Conservation (phyloP, 305 asterid species). For the Euphrasia arctica region DNA sequence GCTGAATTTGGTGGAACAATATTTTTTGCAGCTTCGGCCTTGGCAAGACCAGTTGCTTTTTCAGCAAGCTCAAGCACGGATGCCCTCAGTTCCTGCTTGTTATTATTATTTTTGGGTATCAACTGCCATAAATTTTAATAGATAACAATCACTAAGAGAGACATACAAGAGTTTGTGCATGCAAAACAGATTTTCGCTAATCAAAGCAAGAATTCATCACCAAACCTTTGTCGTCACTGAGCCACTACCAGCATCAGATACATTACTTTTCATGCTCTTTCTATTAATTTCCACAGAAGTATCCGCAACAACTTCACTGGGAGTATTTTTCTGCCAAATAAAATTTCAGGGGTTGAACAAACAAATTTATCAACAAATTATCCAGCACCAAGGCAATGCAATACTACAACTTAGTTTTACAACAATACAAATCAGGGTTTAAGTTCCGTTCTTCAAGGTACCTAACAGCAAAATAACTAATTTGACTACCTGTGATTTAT, state of each 20-base stretch:
- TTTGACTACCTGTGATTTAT: constrained; percentile 7
- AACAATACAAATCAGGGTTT: constrained; percentile 4
- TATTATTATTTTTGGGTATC: constrained; percentile 29
- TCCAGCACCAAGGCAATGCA: constrained; percentile 4
- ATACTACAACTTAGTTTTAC: not conserved
- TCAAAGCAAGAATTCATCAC: constrained; percentile 27
- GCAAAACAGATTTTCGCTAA: not conserved
- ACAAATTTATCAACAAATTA: not conserved
- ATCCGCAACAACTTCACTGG: constrained; percentile 36
- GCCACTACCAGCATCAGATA: constrained; percentile 31
- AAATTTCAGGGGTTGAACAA: constrained; percentile 25
- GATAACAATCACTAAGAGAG: constrained; percentile 17
- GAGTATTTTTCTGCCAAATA: constrained; percentile 49
- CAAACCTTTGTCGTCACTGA: constrained; percentile 54
- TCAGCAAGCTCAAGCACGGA: constrained; percentile 87
- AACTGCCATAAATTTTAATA: constrained; percentile 38
- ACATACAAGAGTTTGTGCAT: not conserved
- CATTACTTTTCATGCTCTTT: constrained; percentile 31
- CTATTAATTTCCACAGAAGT: constrained; percentile 36
- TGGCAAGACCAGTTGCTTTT: constrained; percentile 74
- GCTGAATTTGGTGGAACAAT: constrained; percentile 84
- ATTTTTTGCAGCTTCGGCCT: constrained; percentile 80
- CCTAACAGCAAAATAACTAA: constrained; percentile 11
- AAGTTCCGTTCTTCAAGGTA: constrained; percentile 9
- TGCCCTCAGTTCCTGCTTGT: constrained; percentile 50